Percentiles rank a stretch among this genome's conserved stretches.
These are phyloP conservation scores for Candida montana DNA, from an alignment of 805 yeast species.

Conservation along the genomic window DNA sequence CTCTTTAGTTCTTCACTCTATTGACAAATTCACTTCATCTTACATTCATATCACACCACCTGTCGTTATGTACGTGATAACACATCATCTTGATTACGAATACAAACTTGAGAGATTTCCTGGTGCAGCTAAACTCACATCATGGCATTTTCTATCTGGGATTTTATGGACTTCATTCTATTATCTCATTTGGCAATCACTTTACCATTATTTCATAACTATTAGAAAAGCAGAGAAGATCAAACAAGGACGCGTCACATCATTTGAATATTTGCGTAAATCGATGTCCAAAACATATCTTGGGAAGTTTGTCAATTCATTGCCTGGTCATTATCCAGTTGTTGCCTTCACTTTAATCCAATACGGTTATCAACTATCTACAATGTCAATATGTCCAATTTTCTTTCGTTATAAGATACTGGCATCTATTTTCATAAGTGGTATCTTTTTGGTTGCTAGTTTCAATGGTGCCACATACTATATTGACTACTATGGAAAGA, in stretches of 20 bases:
- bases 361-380: conserved; percentile 75
- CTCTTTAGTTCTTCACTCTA: conserved; percentile 83
- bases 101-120: conserved; percentile 60
- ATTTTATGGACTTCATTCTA: conserved; percentile 74
- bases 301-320: conserved; percentile 72
- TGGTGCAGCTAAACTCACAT: conserved; percentile 64
- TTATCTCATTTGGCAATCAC: conserved; percentile 84
- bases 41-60: conserved; percentile 93
- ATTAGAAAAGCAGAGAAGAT: conserved; percentile 73
- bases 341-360: conserved; percentile 82
- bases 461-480: conserved; percentile 95
- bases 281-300: conserved; percentile 58
- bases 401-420: conserved; percentile 70
- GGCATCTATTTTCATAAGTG: conserved; percentile 60
- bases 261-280: conserved; percentile 78
- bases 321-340: conserved; percentile 85
- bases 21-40: conserved; percentile 88
- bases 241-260: conserved; percentile 78
- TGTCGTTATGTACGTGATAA: conserved; percentile 75
- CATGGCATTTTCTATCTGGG: conserved; percentile 69
- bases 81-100: conserved; percentile 58
- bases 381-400: conserved; percentile 88
- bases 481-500: conserved; percentile 84
- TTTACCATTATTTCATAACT: conserved; percentile 90
- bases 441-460: conserved; percentile 74